Percentiles rank a stretch among this genome's conserved stretches.
Conservation (phyloP, 768 basidiomycete species). For the Russula lepida region DNA sequence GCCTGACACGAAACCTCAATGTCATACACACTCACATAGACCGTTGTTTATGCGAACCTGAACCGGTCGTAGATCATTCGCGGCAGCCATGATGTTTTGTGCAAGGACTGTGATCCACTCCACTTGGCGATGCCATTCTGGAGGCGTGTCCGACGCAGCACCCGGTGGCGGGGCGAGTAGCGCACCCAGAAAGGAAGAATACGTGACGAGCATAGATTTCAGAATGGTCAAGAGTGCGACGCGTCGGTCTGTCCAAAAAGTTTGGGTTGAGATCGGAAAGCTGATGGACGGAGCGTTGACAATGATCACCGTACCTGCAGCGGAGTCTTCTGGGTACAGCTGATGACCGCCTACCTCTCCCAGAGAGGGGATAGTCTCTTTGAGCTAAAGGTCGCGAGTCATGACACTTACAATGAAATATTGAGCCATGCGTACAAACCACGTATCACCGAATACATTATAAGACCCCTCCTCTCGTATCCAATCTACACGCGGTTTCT, state of each 20-base stretch:
- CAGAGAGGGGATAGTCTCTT: constrained; percentile 76
- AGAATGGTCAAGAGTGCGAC: constrained; percentile 65
- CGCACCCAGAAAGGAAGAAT: constrained; percentile 63
- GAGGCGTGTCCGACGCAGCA: constrained; percentile 34
- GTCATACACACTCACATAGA: neutral
- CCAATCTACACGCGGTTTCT: constrained; percentile 88
- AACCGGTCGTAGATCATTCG: constrained; percentile 82
- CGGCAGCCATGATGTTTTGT: constrained; percentile 84
- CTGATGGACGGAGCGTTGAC: neutral
- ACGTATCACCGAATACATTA: constrained; percentile 78
- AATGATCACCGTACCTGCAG: constrained; percentile 39
- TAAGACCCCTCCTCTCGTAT: constrained; percentile 80
- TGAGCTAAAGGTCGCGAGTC: constrained; percentile 43
- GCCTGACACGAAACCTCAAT: constrained; percentile 41
- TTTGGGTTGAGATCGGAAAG: neutral
- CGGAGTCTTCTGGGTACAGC: constrained; percentile 68
- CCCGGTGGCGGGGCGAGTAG: constrained; percentile 58
- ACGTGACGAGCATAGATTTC: constrained; percentile 70
- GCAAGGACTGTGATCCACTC: constrained; percentile 77
- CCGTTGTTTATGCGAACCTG: constrained; percentile 43
- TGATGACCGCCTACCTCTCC: constrained; percentile 74
- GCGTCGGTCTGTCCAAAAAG: constrained; percentile 52
- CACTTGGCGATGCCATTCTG: constrained; percentile 67
- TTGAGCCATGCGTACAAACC: constrained; percentile 56
- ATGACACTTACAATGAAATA: neutral